Evolutionary conservation across 257 asterid genomes (phyloP), one percentile per base, ranked within the genome.

Genomic region (Jacaranda mimosifolia): DNA sequence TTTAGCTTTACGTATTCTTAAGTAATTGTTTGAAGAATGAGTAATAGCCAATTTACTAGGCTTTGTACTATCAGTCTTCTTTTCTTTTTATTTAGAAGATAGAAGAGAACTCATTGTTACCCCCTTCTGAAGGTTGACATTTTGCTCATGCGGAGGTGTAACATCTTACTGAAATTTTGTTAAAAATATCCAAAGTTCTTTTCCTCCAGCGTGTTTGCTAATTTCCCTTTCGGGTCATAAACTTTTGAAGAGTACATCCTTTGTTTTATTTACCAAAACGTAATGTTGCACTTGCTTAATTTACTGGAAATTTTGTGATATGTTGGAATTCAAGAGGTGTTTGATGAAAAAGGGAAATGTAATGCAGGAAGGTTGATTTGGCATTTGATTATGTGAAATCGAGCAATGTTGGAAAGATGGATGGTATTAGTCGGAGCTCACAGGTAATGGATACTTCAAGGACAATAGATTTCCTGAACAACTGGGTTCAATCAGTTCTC

Each of bases 341-440:
- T 79, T 82, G 78, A 81, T 78, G 77, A 81, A 59, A 77, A 67
- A 64, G 40, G 36, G 51, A 77, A 43, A 63, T 77, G 39, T 53
- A 46, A 45, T 88, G 90, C 98, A 95, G 99, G 88, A 91, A 90
- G 85, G 82, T 95, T 53, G 90, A 82, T 81, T 78, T 86, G 86
- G 90, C 96, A 46, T 90, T 78, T 82, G 79, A 86, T 49, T 91
- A 84, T 83, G 96, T 88, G 80, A 79, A 85, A 64, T 85, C 90
- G 52, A 86, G 82, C 75, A 80, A 68, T 46, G 64, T 13, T 2
- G 58, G 21, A 46, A 88, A 76, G 56, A 68, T 32, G 42, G 85
- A 78, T 26, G 87, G 81, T 60, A 75, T 59, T 46, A 52, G 70
- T 38, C 75, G 59, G 79, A 42, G 43, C 73, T 51, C 73, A 13